A percentile compares a stretch with the other conserved stretches of the same genome.
Conservation (phyloP, 306 rosid species). For the Styphnolobium japonicum region DNA sequence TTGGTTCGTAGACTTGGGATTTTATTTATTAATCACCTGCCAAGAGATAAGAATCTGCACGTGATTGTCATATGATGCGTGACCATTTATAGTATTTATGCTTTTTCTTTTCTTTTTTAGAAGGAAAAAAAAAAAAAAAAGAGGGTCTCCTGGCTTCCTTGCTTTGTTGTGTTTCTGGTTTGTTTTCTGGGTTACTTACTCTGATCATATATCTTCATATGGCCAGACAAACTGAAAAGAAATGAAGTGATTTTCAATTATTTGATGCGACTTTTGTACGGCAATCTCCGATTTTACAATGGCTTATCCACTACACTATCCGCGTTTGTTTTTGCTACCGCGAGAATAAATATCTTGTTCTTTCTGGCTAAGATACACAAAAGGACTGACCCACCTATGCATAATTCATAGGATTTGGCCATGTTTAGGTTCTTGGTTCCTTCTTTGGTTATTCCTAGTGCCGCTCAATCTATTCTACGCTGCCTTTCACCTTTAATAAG, state of each 20-base stretch:
- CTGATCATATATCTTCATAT: not conserved
- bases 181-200: not conserved
- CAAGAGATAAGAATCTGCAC: conserved; percentile 66
- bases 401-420: conserved; percentile 15
- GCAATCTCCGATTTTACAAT: not conserved
- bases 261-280: conserved; percentile 24
- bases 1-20: conserved; percentile 14
- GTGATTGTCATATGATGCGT: conserved; percentile 56
- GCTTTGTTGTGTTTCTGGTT: not conserved
- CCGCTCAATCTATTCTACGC: not conserved
- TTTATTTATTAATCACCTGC: conserved; percentile 14
- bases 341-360: not conserved
- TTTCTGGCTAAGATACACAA: not conserved
- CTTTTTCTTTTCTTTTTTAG: not conserved
- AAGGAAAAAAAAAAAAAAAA: not conserved
- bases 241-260: not conserved
- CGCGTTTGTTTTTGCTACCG: not conserved
- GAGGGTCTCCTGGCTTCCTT: too few species aligned
- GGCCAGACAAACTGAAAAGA: not conserved
- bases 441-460: not conserved
- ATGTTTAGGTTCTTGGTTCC: not conserved
- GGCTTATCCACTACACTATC: not conserved
- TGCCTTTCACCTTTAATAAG: not conserved
- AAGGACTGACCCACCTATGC: not conserved
- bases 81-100: conserved; percentile 12